Conservation (phyloP, 495 filamentous ascomycete species). For the Cenococcum geophilum region DNA sequence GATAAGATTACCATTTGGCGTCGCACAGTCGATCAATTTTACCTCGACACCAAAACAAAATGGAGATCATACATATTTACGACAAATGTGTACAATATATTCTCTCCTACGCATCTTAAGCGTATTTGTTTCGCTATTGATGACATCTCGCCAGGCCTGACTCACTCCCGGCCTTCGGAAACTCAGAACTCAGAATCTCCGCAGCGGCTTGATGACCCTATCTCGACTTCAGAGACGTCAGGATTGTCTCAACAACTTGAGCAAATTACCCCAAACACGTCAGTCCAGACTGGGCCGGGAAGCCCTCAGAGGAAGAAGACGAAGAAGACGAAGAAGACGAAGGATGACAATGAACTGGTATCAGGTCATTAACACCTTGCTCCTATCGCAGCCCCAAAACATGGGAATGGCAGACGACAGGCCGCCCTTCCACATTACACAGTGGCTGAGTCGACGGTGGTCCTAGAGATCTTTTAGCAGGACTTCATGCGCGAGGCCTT, state of each 20-base stretch:
- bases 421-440: too few relatives aligned
- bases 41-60: not conserved
- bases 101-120: slow-evolving; percentile 4
- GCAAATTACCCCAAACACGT: not conserved
- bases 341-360: too few relatives aligned
- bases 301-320: not conserved
- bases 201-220: not conserved
- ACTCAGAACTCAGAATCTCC: not conserved
- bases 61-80: slow-evolving; percentile 1
- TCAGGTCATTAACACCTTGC: too few relatives aligned
- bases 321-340: too few relatives aligned
- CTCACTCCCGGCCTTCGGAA: not conserved
- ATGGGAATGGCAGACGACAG: too few relatives aligned
- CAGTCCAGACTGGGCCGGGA: not conserved
- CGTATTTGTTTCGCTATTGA: not conserved
- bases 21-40: not conserved
- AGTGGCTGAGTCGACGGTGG: too few relatives aligned
- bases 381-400: too few relatives aligned
- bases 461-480: too few relatives aligned
- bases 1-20: not conserved
- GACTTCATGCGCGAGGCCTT: too few relatives aligned
- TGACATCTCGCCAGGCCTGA: not conserved
- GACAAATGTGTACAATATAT: slow-evolving; percentile 2
- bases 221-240: not conserved
- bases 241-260: slow-evolving; percentile 2